phyloP scores from a whole-genome alignment of 805 yeast species.

The Helenozyma rhizophorensis region DNA sequence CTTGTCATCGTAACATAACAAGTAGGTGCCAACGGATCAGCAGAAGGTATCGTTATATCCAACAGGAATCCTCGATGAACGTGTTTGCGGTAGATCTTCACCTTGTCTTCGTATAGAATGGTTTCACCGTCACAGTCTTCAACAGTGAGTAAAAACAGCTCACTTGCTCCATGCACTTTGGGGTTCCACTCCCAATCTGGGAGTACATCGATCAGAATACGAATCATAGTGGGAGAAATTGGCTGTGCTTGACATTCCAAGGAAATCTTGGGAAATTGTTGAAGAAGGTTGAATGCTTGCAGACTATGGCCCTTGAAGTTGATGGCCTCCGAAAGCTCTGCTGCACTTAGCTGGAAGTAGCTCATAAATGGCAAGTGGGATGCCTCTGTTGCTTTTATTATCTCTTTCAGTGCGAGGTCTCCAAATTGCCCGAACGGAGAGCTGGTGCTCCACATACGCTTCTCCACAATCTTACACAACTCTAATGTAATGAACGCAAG shows the following conservation, averaged over 20 bases:
- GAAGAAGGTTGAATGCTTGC: conserved; percentile 52
- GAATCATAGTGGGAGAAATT: conserved; percentile 61
- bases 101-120: conserved; percentile 54
- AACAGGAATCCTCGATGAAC: conserved; percentile 52
- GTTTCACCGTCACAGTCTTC: conserved; percentile 83
- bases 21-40: conserved; percentile 47
- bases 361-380: conserved; percentile 80
- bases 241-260: conserved; percentile 69
- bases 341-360: conserved; percentile 64
- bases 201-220: conserved; percentile 58
- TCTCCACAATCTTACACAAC: conserved; percentile 75
- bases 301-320: conserved; percentile 66
- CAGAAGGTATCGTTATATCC: conserved; percentile 60
- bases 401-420: conserved; percentile 60
- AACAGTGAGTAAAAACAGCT: conserved; percentile 64
- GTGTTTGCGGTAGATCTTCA: conserved; percentile 48
- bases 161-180: conserved; percentile 56
- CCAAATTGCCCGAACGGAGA: conserved; percentile 84
- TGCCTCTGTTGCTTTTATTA: conserved; percentile 70
- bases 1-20: conserved; percentile 70
- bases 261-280: conserved; percentile 67
- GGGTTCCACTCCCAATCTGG: conserved; percentile 82
- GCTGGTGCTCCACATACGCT: conserved; percentile 76
- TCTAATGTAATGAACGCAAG: conserved; percentile 55
- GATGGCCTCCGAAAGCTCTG: conserved; percentile 80